Percentiles rank a stretch among this genome's conserved stretches.
phyloP scores from a whole-genome alignment of 768 basidiomycete species.

The Pleurotus eryngii region DNA sequence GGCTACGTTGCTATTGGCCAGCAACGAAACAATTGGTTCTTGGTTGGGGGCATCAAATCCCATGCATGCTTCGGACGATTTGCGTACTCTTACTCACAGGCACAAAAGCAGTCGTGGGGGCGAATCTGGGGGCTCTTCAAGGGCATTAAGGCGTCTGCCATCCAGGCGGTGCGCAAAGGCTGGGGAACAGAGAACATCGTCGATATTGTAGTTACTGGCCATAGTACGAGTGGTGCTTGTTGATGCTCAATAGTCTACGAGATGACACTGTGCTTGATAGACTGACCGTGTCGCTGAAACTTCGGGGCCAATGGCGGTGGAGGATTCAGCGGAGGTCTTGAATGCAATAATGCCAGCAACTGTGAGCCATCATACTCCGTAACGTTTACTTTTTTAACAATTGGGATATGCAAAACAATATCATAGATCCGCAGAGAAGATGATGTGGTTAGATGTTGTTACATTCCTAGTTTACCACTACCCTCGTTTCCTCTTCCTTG shows the following conservation, averaged over 20 bases:
- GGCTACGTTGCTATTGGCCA: constrained; percentile 46
- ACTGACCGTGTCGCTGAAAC: constrained; percentile 29
- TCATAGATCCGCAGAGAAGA: no score
- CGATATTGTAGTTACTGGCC: constrained; percentile 52
- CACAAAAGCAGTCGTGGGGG: constrained; percentile 39
- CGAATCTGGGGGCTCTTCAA: constrained; percentile 53
- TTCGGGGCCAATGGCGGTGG: constrained; percentile 12
- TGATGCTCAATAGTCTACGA: constrained; percentile 44
- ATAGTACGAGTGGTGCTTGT: constrained; percentile 55
- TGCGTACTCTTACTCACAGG: constrained; percentile 33
- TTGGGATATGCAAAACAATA: no score
- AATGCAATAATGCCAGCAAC: no score
- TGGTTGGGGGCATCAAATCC: constrained; percentile 29
- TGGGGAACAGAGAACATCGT: constrained; percentile 29
- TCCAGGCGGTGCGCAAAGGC: constrained; percentile 35
- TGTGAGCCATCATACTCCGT: no score
- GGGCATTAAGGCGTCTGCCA: constrained; percentile 33
- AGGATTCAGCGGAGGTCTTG: no score
- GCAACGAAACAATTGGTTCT: constrained; percentile 43
- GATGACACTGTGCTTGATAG: constrained; percentile 19
- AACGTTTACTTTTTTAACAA: no score
- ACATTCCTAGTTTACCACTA: no score
- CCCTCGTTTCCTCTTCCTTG: background rate
- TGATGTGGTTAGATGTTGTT: no score
- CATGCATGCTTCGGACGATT: constrained; percentile 44